Percentiles rank a stretch among this genome's conserved stretches.
Conservation (phyloP, 1,284 basidiomycete species). For the Pterula multifida region DNA sequence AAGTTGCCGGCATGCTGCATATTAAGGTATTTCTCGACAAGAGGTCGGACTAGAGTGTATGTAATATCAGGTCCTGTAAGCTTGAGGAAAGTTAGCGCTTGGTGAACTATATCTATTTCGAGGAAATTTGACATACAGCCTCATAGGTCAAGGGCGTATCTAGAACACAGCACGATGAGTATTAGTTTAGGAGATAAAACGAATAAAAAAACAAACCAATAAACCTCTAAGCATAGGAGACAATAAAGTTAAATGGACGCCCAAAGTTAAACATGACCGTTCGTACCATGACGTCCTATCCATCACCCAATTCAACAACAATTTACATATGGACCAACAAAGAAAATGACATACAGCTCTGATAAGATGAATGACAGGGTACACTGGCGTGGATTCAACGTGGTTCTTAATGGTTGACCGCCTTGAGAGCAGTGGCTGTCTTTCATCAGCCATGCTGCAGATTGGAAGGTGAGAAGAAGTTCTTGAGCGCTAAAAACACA, state of each 20-base stretch:
- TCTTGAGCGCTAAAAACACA: background rate
- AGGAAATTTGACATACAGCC: constrained; percentile 30
- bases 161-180: constrained; percentile 15
- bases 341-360: constrained; percentile 30
- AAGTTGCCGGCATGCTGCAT: constrained; percentile 57
- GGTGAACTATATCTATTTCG: background rate
- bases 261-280: background rate
- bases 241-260: constrained; percentile 3
- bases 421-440: background rate
- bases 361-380: constrained; percentile 65
- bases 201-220: constrained; percentile 31
- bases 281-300: constrained; percentile 49
- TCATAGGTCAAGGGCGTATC: constrained; percentile 72
- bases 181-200: constrained; percentile 6
- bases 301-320: constrained; percentile 6
- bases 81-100: constrained; percentile 22
- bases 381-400: constrained; percentile 46
- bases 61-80: constrained; percentile 75
- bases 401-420: constrained; percentile 20
- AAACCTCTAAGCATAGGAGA: constrained; percentile 31
- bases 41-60: constrained; percentile 71
- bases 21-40: constrained; percentile 60
- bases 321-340: constrained; percentile 1
- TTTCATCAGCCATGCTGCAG: background rate
- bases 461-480: background rate